Percentiles rank a stretch among this genome's conserved stretches.
These are phyloP conservation scores for Evansstolkia leycettana DNA, from an alignment of 495 filamentous ascomycete species.

Conservation along the genomic window DNA sequence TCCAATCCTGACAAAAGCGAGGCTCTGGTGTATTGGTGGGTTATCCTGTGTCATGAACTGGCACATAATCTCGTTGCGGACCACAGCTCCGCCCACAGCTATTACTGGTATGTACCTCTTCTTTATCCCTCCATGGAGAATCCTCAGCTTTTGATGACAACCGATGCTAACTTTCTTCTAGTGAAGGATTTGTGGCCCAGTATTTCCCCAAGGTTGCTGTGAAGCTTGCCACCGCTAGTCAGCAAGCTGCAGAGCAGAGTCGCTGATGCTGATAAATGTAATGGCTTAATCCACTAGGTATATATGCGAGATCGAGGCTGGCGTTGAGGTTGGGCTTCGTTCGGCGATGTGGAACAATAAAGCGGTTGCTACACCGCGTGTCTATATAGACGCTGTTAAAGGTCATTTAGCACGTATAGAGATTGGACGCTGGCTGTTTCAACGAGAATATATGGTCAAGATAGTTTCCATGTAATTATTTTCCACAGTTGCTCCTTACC, in stretches of 20 bases:
- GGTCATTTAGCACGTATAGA: no score
- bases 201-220: slow-evolving; percentile 38
- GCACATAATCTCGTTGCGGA: slow-evolving; percentile 80
- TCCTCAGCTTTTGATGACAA: background rate
- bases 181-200: slow-evolving; percentile 37
- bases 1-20: slow-evolving; percentile 38
- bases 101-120: slow-evolving; percentile 41
- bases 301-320: background rate
- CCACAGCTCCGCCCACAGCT: slow-evolving; percentile 74
- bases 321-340: background rate
- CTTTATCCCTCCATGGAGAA: no score
- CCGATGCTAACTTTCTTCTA: slow-evolving; percentile 9
- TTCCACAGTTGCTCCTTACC: no score
- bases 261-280: no score
- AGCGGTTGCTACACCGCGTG: no score
- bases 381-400: no score
- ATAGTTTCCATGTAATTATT: no score
- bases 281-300: no score
- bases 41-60: slow-evolving; percentile 82
- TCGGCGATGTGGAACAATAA: no score
- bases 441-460: no score
- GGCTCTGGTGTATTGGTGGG: slow-evolving; percentile 81
- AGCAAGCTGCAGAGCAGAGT: background rate
- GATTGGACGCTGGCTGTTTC: no score
- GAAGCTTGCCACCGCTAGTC: slow-evolving; percentile 20